These are phyloP conservation scores for Colletotrichum theobromicola DNA, from an alignment of 2,329 filamentous ascomycete genomes.

Conservation along the genomic window DNA sequence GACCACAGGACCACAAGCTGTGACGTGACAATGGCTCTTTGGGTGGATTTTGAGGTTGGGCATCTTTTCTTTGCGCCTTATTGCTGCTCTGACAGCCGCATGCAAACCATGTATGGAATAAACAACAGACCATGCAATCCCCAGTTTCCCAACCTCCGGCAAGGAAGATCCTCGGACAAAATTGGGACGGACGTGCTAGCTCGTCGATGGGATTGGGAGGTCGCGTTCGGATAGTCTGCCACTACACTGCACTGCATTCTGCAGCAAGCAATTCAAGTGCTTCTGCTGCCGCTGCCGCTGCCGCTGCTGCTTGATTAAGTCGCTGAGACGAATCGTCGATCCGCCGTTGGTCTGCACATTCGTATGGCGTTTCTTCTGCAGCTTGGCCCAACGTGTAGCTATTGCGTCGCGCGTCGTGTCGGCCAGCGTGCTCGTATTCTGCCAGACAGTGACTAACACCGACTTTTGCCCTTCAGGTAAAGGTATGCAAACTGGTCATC, in stretches of 20 bases:
- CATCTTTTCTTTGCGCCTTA: background rate
- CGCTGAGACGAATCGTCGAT: background rate
- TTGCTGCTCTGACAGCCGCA: background rate
- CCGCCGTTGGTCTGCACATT: background rate
- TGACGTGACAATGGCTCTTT: background rate
- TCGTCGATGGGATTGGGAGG: background rate
- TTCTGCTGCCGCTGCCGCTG: background rate
- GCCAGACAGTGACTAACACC: background rate
- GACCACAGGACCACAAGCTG: background rate
- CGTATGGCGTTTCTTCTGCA: background rate
- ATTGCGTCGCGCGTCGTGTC: background rate
- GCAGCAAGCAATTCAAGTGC: background rate
- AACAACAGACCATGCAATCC: slow-evolving; percentile 6
- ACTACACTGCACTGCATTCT: background rate
- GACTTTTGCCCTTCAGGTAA: background rate
- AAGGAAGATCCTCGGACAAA: slow-evolving; percentile 2
- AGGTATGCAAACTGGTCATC: background rate
- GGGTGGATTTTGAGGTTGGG: background rate
- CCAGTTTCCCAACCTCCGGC: background rate
- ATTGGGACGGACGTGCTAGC: background rate
- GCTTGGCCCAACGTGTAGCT: background rate
- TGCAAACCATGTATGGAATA: background rate
- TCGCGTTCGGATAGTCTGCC: background rate
- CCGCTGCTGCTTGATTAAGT: background rate
- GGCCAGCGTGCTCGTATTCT: background rate